Evolutionary conservation across 2,329 filamentous ascomycete genomes (phyloP).

Genomic region (Didymella pomorum): DNA sequence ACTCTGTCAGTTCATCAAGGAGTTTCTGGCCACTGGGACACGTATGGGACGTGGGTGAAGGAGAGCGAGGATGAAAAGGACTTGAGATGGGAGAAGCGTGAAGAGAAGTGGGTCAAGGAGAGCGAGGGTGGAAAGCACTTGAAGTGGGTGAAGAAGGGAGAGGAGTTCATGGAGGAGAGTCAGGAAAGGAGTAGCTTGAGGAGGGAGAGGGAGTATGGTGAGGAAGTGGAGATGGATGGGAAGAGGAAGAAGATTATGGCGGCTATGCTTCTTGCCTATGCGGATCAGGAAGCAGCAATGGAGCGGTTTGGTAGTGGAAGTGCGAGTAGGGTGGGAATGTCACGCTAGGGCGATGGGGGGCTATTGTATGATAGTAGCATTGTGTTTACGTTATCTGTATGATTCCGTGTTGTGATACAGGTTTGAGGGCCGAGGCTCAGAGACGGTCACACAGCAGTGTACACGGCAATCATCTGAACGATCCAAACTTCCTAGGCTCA

Average conservation of each 20-base stretch:
- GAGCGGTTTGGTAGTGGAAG: background rate
- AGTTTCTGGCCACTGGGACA: background rate
- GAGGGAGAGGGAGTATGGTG: background rate
- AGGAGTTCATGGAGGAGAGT: background rate
- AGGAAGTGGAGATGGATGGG: background rate
- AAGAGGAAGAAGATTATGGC: background rate
- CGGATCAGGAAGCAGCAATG: too few relatives aligned
- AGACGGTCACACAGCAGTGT: background rate
- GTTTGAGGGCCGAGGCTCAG: too few relatives aligned
- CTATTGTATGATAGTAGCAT: background rate
- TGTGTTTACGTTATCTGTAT: background rate
- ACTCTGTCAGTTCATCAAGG: background rate
- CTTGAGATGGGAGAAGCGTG: too few relatives aligned
- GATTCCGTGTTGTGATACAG: too few relatives aligned
- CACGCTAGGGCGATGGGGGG: too few relatives aligned
- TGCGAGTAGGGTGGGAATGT: background rate
- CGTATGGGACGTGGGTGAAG: background rate
- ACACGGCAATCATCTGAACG: background rate
- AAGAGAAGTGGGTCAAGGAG: too few relatives aligned
- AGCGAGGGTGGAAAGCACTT: too few relatives aligned
- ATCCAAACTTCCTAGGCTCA: background rate
- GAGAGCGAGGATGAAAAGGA: too few relatives aligned
- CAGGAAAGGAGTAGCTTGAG: background rate
- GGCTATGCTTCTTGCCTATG: background rate
- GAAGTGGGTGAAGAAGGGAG: background rate